Base-by-base conservation (phyloP, 108 stramenopile species). In the Cyclotella kingstonii region DNA sequence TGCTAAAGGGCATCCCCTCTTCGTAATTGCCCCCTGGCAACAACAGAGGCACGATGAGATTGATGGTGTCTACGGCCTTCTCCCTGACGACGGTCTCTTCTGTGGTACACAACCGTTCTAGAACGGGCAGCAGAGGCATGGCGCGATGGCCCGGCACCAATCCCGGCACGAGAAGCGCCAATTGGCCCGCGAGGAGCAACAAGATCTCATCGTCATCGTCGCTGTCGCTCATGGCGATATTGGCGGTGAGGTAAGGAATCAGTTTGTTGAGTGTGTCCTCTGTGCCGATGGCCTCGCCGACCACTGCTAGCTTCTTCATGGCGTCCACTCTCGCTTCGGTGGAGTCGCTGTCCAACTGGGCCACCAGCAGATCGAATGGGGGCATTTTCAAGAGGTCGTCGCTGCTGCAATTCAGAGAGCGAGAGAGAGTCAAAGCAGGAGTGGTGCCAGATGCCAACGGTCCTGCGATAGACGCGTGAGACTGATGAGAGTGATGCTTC, bases 21-120 rank as follows among this genome's bases (percentile, higher is more conserved):
- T 58, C 68, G 31, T 54, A 63, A 11, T 41, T 63, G 25, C 70
- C 69, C 63, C 62, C 54, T 10, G 68, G 72, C 36, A 73, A 18
- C 17, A 74, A 41, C 17, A 67, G 40, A 25, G 72, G 72, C 21
- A 78, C 50, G 31, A 91, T 53, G 27, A 77, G 71, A 60, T 86
- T 86, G 54, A 91, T 76, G 9, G 81, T 66, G 33, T 79, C 73
- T 10, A 96, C 89, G 33, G 96, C 93, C 54, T 83, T 69, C 47
- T 96, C 93, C 17, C 98, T 75, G 2, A 99, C 96, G 18, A 94
- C 86, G 22, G 92, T 91, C 58, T 99, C 98, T 70, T 99, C 98
- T 14, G 93, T 92, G 28, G 88, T 77, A 25, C 89, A 87, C 22
- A 99, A 81, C 9, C 77, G 66, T 71, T 98, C 96, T 27, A 99